Conservation (phyloP, 176 grass and related monocot species). For the Bonia amplexicaulis region DNA sequence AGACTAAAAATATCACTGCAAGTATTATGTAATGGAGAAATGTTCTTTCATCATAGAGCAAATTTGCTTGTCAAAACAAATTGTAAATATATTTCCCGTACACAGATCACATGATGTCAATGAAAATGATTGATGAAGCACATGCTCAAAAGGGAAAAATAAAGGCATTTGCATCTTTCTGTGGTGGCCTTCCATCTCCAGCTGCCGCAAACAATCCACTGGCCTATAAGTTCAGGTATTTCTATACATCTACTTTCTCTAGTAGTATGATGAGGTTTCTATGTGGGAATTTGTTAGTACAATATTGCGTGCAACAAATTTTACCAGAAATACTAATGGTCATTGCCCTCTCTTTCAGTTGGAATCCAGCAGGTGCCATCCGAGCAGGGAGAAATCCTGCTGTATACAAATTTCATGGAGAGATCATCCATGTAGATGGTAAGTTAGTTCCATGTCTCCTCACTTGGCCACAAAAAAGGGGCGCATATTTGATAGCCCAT, state of each 20-base stretch:
- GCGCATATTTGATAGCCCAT: neutral
- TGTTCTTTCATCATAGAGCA: neutral
- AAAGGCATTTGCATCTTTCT: constrained; percentile 88
- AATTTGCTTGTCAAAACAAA: neutral
- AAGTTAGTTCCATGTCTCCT: constrained; percentile 30
- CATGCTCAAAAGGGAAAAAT: constrained; percentile 62
- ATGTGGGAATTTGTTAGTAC: neutral
- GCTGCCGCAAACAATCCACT: constrained; percentile 89
- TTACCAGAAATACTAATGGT: neutral
- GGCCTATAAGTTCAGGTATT: constrained; percentile 92
- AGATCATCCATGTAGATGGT: constrained; percentile 71
- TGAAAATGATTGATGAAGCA: constrained; percentile 97
- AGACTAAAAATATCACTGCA: neutral
- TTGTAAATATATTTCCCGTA: constrained; percentile 5
- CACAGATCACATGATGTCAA: constrained; percentile 93
- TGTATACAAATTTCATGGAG: constrained; percentile 72
- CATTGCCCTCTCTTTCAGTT: constrained; percentile 35
- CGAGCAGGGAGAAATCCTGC: constrained; percentile 74
- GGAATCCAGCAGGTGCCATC: constrained; percentile 84
- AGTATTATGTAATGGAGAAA: neutral
- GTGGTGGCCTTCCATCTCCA: constrained; percentile 95
- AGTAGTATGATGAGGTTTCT: neutral
- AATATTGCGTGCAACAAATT: neutral
- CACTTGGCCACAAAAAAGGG: neutral
- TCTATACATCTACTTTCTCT: neutral